Base-by-base conservation (phyloP, 139 green algal species). In the Zygnema circumcarinatum region DNA sequence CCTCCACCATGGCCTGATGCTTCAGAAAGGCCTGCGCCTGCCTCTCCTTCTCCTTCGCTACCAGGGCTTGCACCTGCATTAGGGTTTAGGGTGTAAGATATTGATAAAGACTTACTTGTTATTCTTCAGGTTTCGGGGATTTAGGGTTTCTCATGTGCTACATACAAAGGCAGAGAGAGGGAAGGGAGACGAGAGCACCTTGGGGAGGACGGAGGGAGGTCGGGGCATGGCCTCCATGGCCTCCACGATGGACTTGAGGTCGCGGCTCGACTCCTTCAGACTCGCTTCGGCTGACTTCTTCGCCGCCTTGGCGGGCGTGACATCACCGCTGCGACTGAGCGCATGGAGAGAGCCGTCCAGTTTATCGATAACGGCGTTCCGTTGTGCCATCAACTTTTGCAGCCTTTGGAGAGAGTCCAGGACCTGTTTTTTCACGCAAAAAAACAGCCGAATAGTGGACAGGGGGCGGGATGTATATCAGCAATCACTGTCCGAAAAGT, bases 21-120 rank as follows among this genome's bases (percentile, higher is more conserved):
- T 88, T 88, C 52, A 75, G 81, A 16, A 88, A 11, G 21, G 22
- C 38, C 85, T 83, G 67, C 3, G 52, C 67, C 40, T 79, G 36
- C 0, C 33, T 39, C 85, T 90, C 79, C 85, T 83, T 88, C 36
- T 90, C 85, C 38, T 90, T 90, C 11, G 79, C 85, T n/a, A 89
- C 79, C 38, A 90, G 38, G 0, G 54, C 32, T 80, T 81, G 56
- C 38, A 84, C 85, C 78, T 88, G 72, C 62, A 33, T 42, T 1
- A 82, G 32, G n/a, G n/a, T n/a, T 0, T 1, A 0, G 39, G 78
- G 22, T n/a, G 22, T 1, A n/a, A 20, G 20, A 75, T n/a, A 35
- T 76, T 29, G 76, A 74, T 32, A 11, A 72, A 72, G 25, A 72
- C 56, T 29, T 25, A n/a, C 29, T 72, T 72, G 56, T n/a, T 29